Conservation (phyloP, 176 grass and related monocot genomes). For the Aegilops sharonensis region DNA sequence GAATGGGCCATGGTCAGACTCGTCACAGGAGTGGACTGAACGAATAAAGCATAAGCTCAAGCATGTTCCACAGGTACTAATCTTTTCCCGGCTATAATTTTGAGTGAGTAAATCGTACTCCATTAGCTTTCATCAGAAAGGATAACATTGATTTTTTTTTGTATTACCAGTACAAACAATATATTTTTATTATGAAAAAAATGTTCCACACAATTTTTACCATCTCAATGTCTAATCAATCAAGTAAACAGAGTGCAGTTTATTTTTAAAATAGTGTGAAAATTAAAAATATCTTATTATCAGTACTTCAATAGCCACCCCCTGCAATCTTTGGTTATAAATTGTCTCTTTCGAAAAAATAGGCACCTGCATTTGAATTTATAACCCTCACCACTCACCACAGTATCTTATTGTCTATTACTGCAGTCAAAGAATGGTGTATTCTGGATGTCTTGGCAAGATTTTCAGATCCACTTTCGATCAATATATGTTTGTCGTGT, state of each 20-base stretch:
- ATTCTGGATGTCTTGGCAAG: conserved; percentile 99
- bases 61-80: conserved; percentile 84
- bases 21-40: conserved; percentile 91
- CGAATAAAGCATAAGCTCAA: conserved; percentile 99
- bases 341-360: background rate
- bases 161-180: too few relatives aligned
- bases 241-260: background rate
- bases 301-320: background rate
- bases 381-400: background rate
- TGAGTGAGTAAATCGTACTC: background rate
- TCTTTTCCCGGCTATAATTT: conserved; percentile 14
- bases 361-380: background rate
- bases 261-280: background rate
- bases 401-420: conserved; percentile 25
- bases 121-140: background rate
- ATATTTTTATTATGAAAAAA: background rate
- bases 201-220: background rate
- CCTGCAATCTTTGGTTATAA: background rate
- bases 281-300: background rate
- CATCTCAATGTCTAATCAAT: background rate
- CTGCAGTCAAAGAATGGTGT: conserved; percentile 91
- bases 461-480: conserved; percentile 98
- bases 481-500: conserved; percentile 99
- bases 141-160: too few relatives aligned
- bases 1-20: conserved; percentile 98